Percentiles rank a stretch among this genome's conserved stretches.
These are phyloP conservation scores for Cinchona pubescens DNA, from an alignment of 257 asterid genomes.

Conservation along the genomic window DNA sequence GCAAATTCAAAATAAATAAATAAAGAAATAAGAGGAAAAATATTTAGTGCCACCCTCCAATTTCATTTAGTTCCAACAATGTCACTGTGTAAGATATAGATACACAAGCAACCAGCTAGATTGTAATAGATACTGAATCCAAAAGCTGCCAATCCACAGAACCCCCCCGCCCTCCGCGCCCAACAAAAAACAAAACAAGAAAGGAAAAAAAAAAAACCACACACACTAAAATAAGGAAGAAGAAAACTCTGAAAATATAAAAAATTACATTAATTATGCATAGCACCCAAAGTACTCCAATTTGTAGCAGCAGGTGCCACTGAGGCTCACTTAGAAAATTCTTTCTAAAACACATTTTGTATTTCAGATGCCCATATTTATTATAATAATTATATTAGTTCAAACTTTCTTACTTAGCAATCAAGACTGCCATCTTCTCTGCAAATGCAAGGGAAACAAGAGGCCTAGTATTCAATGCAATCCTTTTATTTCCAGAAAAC, in stretches of 20 bases:
- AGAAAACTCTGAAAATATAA: neutral
- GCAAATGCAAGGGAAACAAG: slow-evolving; percentile 13
- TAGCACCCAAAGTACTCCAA: neutral
- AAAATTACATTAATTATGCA: no score
- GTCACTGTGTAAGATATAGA: neutral
- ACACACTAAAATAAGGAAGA: neutral
- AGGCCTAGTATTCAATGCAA: neutral
- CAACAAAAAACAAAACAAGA: neutral
- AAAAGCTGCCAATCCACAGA: neutral
- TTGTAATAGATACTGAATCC: neutral
- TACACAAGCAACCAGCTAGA: neutral
- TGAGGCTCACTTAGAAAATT: neutral
- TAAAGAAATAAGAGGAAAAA: neutral
- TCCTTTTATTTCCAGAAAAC: neutral
- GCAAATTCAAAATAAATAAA: slow-evolving; percentile 22
- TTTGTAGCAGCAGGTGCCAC: neutral
- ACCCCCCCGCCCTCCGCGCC: neutral
- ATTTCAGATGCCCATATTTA: neutral
- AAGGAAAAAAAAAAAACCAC: neutral
- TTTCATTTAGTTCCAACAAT: neutral
- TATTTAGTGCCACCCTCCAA: neutral
- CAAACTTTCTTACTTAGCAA: slow-evolving; percentile 36
- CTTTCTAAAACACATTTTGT: neutral
- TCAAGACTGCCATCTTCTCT: slow-evolving; percentile 44
- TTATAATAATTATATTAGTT: neutral